A percentile compares a stretch with the other conserved stretches of the same genome.
phyloP scores from a whole-genome alignment of 1,284 basidiomycete genomes.

The Boletus sp. region DNA sequence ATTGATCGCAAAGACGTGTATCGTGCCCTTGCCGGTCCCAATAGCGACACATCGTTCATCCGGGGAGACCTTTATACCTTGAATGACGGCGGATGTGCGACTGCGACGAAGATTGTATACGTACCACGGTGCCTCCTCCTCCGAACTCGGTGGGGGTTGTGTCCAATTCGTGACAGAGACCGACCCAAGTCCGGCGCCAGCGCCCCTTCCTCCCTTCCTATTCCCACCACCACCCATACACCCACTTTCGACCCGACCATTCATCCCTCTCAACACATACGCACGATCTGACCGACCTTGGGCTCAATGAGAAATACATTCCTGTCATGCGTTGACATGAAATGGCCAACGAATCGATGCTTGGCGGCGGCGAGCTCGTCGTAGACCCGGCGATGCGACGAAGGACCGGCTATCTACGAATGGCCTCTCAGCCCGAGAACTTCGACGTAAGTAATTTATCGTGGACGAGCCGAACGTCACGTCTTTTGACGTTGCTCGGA shows the following conservation, averaged over 20 bases:
- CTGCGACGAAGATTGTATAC: conserved; percentile 72
- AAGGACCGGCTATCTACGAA: conserved; percentile 28
- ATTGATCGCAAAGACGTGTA: conserved; percentile 76
- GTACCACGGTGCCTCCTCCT: conserved; percentile 47
- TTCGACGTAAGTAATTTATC: conserved; percentile 41
- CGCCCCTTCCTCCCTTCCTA: conserved; percentile 7
- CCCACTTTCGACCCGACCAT: not conserved
- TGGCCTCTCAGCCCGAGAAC: conserved; percentile 51
- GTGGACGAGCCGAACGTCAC: not conserved
- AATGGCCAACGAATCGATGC: conserved; percentile 48
- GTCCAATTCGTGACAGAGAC: conserved; percentile 5
- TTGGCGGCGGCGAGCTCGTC: conserved; percentile 46
- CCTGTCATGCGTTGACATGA: conserved; percentile 63
- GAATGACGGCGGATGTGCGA: conserved; percentile 65
- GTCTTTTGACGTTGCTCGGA: conserved; percentile 9
- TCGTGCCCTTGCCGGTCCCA: conserved; percentile 59
- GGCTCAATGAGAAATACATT: conserved; percentile 56
- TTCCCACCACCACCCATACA: not conserved
- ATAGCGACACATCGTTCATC: conserved; percentile 74
- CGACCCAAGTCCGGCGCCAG: conserved; percentile 6
- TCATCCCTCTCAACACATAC: conserved; percentile 25
- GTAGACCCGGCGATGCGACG: conserved; percentile 27
- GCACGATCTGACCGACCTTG: conserved; percentile 59
- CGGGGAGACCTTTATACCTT: conserved; percentile 53
- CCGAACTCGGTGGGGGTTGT: not conserved